phyloP scores from a whole-genome alignment of 2,329 filamentous ascomycete species.

The Penicillium sp. region DNA sequence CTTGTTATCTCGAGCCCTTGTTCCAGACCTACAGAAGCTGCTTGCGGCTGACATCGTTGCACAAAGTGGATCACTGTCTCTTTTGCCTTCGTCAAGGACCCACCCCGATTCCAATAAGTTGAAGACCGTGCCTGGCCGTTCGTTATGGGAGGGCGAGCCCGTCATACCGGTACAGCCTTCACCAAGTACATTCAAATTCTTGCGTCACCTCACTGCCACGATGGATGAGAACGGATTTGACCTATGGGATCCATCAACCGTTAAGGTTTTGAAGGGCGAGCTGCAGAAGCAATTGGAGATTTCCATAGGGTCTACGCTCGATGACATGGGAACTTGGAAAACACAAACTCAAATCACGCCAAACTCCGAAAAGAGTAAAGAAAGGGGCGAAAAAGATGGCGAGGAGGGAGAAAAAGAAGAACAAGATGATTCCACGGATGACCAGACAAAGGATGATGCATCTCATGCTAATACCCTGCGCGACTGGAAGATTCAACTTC shows the following conservation, averaged over 20 bases:
- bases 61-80: conserved; percentile 44
- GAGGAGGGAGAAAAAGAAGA: not conserved
- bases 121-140: conserved; percentile 59
- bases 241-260: conserved; percentile 74
- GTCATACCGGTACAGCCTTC: conserved; percentile 77
- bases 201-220: conserved; percentile 63
- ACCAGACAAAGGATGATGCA: conserved; percentile 2
- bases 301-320: conserved; percentile 22
- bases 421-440: not conserved
- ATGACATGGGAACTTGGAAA: conserved; percentile 18
- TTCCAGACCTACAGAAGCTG: conserved; percentile 64
- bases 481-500: conserved; percentile 40
- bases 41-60: conserved; percentile 58
- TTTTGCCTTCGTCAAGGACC: conserved; percentile 13
- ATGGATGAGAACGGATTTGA: conserved; percentile 76
- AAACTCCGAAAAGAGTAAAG: conserved; percentile 1
- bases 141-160: conserved; percentile 79
- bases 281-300: conserved; percentile 52
- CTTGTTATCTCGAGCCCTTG: conserved; percentile 60
- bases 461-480: conserved; percentile 15
- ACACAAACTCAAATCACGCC: not conserved
- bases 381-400: not conserved
- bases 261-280: conserved; percentile 62
- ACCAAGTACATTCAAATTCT: conserved; percentile 68
- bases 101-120: conserved; percentile 36